Percentiles rank a stretch among this genome's conserved stretches.
These are phyloP conservation scores for Debaryomyces singareniensis DNA, from an alignment of 1,139 yeast species.

Conservation along the genomic window DNA sequence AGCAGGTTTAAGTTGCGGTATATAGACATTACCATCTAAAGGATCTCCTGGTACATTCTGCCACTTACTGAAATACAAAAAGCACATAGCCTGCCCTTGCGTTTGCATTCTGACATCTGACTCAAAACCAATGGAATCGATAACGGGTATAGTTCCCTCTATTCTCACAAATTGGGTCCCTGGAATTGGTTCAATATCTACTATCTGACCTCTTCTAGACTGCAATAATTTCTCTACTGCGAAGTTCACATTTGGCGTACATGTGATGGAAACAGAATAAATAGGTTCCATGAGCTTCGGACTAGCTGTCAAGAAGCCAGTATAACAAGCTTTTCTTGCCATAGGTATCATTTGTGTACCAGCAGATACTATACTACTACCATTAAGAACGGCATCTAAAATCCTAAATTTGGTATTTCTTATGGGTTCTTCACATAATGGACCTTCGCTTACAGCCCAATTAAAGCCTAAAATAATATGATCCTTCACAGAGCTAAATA, in stretches of 20 bases:
- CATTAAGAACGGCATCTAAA: constrained; percentile 52
- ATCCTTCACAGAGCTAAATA: constrained; percentile 43
- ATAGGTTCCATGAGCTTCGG: constrained; percentile 84
- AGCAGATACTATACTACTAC: constrained; percentile 42
- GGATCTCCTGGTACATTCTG: constrained; percentile 88
- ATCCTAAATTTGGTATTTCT: constrained; percentile 67
- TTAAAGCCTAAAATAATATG: constrained; percentile 69
- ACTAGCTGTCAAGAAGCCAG: constrained; percentile 70
- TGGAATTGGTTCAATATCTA: constrained; percentile 49
- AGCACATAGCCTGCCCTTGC: constrained; percentile 72
- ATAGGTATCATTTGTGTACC: constrained; percentile 80
- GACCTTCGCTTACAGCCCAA: constrained; percentile 86
- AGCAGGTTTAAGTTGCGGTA: constrained; percentile 75
- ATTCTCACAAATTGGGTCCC: constrained; percentile 69
- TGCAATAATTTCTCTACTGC: constrained; percentile 47
- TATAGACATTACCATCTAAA: constrained; percentile 53
- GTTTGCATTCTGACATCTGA: constrained; percentile 76
- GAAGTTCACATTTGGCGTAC: constrained; percentile 40
- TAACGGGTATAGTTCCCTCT: constrained; percentile 71
- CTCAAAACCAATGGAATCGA: constrained; percentile 86
- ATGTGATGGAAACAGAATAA: constrained; percentile 55
- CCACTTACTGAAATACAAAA: constrained; percentile 66
- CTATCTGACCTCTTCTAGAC: constrained; percentile 57
- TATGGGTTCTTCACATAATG: constrained; percentile 80
- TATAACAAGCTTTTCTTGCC: constrained; percentile 76